Base-by-base conservation (phyloP, 257 asterid genomes). In the Capsicum chinense region DNA sequence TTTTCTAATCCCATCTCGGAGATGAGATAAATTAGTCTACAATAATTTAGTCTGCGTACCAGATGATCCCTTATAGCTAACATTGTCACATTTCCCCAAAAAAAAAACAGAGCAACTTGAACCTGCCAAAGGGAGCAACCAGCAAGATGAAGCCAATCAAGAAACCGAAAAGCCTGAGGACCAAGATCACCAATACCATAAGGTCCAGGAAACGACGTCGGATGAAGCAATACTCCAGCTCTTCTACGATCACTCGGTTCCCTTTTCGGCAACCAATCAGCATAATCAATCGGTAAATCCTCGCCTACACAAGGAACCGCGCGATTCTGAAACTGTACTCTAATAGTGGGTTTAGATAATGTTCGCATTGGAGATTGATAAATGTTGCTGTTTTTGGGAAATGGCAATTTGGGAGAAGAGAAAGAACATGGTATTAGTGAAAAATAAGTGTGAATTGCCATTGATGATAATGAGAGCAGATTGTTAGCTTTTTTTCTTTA, bases 111-210 rank as follows among this genome's bases (percentile, higher is more conserved):
- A 6, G 6, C n/a, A 83, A 64, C 79, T 78, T 78, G 16, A 47
- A 93, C 99, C 97, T 97, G 99, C 99, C 99, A 95, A 86, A 97
- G 91, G 48, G 98, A 92, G 92, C 99, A 97, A 69, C 99, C 99
- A 17, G 99, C 90, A 50, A 81, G 89, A 73, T 92, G 93, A 86
- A 97, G 99, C 98, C 98, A 97, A 78, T 97, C 98, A 76, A 97
- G 86, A 90, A 97, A 97, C 44, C 84, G 85, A 56, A 92, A 95
- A 12, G 98, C 97, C 74, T 91, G 94, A 7, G 91, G 86, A 3
- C 99, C 99, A 50, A 97, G 98, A 86, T 97, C 99, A 6, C 99
- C 99, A 48, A 97, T 89, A 85, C 99, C 99, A 66, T 91, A 92
- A 39, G 98, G 98, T 0, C 99, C 99, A 33, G 93, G 93, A 87